Percentiles rank a stretch among this genome's conserved stretches.
Evolutionary conservation across 805 yeast genomes (phyloP).

Genomic region (Myxozyma monticola): DNA sequence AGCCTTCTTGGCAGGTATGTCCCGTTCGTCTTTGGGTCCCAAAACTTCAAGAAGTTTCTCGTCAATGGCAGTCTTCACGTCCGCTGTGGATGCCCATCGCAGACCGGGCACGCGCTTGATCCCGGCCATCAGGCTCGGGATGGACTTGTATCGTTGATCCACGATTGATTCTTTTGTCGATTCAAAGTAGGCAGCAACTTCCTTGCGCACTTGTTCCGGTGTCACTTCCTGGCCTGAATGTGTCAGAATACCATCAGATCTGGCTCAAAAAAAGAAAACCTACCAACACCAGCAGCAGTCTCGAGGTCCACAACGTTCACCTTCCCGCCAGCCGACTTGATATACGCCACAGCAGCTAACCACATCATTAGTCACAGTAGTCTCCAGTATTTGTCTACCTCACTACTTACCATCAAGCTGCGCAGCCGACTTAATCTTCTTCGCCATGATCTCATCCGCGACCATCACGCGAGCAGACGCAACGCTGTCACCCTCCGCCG

Average conservation of each 20-base stretch:
- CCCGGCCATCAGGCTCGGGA: slow-evolving; percentile 75
- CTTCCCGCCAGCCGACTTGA: slow-evolving; percentile 50
- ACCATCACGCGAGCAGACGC: slow-evolving; percentile 52
- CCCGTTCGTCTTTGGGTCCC: slow-evolving; percentile 97
- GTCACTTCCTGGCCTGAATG: slow-evolving; percentile 71
- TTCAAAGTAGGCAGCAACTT: slow-evolving; percentile 60
- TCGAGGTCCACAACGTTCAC: slow-evolving; percentile 57
- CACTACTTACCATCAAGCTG: slow-evolving; percentile 60
- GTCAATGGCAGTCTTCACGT: slow-evolving; percentile 86
- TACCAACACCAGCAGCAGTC: slow-evolving; percentile 62
- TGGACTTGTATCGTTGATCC: slow-evolving; percentile 73
- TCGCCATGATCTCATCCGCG: slow-evolving; percentile 62
- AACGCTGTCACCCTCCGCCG: slow-evolving; percentile 38
- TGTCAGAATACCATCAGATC: neutral
- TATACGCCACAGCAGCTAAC: slow-evolving; percentile 52
- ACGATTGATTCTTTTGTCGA: slow-evolving; percentile 59
- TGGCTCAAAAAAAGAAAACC: slow-evolving; percentile 2
- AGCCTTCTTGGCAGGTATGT: slow-evolving; percentile 71
- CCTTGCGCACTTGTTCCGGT: slow-evolving; percentile 59
- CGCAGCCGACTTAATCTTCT: slow-evolving; percentile 61
- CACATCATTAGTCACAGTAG: neutral
- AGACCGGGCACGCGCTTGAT: slow-evolving; percentile 70
- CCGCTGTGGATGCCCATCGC: slow-evolving; percentile 89
- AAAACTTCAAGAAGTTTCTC: slow-evolving; percentile 64
- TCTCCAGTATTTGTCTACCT: neutral